Evolutionary conservation across 306 rosid species (phyloP).

Genomic region (Hippophae tibetana): DNA sequence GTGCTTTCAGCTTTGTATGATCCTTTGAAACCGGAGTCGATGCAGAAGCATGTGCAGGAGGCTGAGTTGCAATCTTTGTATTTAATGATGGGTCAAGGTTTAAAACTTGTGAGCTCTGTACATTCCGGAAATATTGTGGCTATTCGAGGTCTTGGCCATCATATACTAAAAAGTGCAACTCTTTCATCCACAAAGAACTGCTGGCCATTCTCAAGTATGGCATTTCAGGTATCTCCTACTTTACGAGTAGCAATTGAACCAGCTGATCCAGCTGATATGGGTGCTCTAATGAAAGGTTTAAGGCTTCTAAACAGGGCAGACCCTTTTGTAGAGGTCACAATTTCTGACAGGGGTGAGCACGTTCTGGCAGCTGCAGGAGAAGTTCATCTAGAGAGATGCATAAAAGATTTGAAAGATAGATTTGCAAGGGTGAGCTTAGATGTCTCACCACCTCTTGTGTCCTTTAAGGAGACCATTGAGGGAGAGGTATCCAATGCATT

Average conservation of each 20-base stretch:
- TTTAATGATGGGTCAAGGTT: constrained; percentile 93
- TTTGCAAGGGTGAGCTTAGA: constrained; percentile 75
- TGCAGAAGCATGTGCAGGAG: constrained; percentile 74
- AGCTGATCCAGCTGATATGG: constrained; percentile 70
- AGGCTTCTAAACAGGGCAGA: constrained; percentile 82
- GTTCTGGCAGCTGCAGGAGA: constrained; percentile 89
- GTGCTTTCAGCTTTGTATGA: constrained; percentile 88
- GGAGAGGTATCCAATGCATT: constrained; percentile 46
- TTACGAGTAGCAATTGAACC: constrained; percentile 88
- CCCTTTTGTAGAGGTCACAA: constrained; percentile 82
- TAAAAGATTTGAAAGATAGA: constrained; percentile 81
- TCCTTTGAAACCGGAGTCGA: constrained; percentile 64
- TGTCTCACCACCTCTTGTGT: constrained; percentile 79
- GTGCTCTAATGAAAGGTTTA: constrained; percentile 61
- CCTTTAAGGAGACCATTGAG: constrained; percentile 75
- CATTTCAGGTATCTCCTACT: constrained; percentile 70
- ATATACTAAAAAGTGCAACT: constrained; percentile 83
- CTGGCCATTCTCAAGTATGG: constrained; percentile 94
- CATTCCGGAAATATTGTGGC: constrained; percentile 81
- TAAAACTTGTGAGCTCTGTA: constrained; percentile 55
- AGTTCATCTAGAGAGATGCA: constrained; percentile 88
- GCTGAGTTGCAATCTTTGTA: constrained; percentile 64
- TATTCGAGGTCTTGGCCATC: constrained; percentile 84
- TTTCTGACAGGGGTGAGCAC: constrained; percentile 75
- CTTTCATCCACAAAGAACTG: constrained; percentile 70